Base-by-base conservation (phyloP, 1,284 basidiomycete species). In the Veloboletus limbatus region DNA sequence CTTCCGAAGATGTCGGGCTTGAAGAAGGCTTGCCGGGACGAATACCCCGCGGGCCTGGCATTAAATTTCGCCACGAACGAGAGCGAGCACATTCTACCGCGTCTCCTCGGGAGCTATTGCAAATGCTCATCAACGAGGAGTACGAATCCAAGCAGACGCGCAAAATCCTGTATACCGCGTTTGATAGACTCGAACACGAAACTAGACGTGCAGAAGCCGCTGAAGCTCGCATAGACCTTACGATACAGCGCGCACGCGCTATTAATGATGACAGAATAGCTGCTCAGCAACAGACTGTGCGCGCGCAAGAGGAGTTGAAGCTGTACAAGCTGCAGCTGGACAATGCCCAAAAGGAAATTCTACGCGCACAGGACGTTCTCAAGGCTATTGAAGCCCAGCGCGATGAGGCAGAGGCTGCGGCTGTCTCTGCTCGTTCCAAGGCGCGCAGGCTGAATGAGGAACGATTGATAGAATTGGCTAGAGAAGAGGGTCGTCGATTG, bases 251-350 rank as follows among this genome's bases (percentile, higher is more conserved):
- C n/a, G 75, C 79, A 34, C 74, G 73, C 30, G 54, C 70, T 7
- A 63, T 81, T 37, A 78, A 78, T 38, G 76, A 81, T n/a, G 74
- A 69, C 9, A 71, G 74, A 37, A 42, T 77, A 3, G 40, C 63
- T 8, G 77, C 79, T 1, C 74, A 82, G 57, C 71, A 76, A 41
- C 76, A 81, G 5, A 72, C 78, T 1, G 50, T 65, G 11, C 74
- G 73, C 25, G 69, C 75, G 3, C 71, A 69, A 25, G 77, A 82
- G 45, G 78, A 84, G 43, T 59, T 85, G 13, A 68, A 73, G 40
- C 41, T 85, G 43, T 84, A 83, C 62, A 79, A 83, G 53, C 56
- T 81, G 4, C 81, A 86, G 62, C 69, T 84, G 25, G 76, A 80
- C 22, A 75, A 75, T 54, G 83, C 84, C 4, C 79, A 81, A 54